A percentile compares a stretch with the other conserved stretches of the same genome.
These are phyloP conservation scores for Hyphodiscus sp. DNA, from an alignment of 2,329 filamentous ascomycete species.

Conservation along the genomic window DNA sequence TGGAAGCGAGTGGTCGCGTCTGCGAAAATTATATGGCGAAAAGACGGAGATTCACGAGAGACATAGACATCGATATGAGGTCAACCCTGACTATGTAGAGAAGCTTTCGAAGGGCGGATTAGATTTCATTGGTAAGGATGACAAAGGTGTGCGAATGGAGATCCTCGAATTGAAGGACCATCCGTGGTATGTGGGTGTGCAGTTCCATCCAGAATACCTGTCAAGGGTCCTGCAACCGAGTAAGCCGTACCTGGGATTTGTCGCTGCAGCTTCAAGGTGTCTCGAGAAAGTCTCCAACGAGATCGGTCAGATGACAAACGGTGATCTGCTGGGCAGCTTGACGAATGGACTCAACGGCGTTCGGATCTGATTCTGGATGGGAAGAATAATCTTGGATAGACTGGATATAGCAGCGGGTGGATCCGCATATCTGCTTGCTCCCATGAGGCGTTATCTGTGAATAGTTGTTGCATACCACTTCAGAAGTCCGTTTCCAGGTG, in stretches of 20 bases:
- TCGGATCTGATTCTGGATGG: background rate
- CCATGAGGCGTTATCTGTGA: background rate
- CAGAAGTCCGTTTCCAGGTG: too few species aligned
- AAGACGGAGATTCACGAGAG: slow-evolving; percentile 57
- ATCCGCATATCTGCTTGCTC: background rate
- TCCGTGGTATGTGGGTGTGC: slow-evolving; percentile 78
- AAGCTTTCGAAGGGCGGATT: slow-evolving; percentile 63
- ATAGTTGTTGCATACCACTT: too few species aligned
- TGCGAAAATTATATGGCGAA: slow-evolving; percentile 67
- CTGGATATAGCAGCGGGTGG: background rate
- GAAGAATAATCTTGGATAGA: background rate
- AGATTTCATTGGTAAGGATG: slow-evolving; percentile 72
- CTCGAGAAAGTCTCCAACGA: slow-evolving; percentile 25
- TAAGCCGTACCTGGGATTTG: slow-evolving; percentile 75
- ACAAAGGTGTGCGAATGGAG: slow-evolving; percentile 73
- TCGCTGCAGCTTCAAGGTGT: slow-evolving; percentile 56
- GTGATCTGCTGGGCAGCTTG: background rate
- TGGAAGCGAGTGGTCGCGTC: slow-evolving; percentile 54
- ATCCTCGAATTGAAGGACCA: slow-evolving; percentile 77
- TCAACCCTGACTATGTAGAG: slow-evolving; percentile 74
- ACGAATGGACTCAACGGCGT: background rate
- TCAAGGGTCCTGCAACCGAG: slow-evolving; percentile 68
- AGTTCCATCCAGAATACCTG: slow-evolving; percentile 85
- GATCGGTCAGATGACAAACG: background rate
- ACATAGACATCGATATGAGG: slow-evolving; percentile 85